These are phyloP conservation scores for Aspergillus candidus DNA, from an alignment of 2,329 filamentous ascomycete species.

Conservation along the genomic window DNA sequence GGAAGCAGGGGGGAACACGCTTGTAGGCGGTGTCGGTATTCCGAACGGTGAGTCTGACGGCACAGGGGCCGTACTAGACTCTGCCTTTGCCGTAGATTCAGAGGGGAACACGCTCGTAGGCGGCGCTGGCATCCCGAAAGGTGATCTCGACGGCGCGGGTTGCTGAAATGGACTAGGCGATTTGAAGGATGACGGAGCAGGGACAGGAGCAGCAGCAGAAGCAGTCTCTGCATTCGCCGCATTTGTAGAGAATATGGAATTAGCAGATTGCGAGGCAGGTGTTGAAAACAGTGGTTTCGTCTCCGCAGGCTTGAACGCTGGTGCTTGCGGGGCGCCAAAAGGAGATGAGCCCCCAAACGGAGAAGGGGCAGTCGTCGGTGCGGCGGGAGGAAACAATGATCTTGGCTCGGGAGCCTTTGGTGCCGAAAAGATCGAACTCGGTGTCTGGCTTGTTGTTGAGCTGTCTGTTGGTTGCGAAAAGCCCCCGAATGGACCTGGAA, in stretches of 20 bases:
- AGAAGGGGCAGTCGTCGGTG: slow-evolving; percentile 1
- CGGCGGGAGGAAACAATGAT: background rate
- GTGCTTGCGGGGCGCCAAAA: background rate
- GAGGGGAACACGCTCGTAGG: too few relatives aligned
- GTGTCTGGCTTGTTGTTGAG: background rate
- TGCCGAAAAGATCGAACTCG: slow-evolving; percentile 2
- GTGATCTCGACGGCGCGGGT: too few relatives aligned
- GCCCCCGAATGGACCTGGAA: slow-evolving; percentile 16
- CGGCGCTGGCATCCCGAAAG: too few relatives aligned
- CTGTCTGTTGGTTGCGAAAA: slow-evolving; percentile 11
- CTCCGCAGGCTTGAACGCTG: background rate
- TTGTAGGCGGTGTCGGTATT: too few relatives aligned
- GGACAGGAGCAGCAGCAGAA: background rate
- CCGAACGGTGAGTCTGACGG: too few relatives aligned
- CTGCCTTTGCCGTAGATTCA: too few relatives aligned
- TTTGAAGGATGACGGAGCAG: background rate
- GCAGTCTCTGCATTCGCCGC: background rate
- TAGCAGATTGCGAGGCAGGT: slow-evolving; percentile 3
- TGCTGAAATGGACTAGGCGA: background rate
- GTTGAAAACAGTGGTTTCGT: slow-evolving; percentile 3
- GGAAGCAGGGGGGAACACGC: too few relatives aligned
- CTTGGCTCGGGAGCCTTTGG: slow-evolving; percentile 7
- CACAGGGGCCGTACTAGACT: too few relatives aligned
- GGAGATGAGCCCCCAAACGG: slow-evolving; percentile 9
- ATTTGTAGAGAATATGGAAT: slow-evolving; percentile 10